Base-by-base conservation (phyloP, 768 basidiomycete species). In the Lactarius quietus region DNA sequence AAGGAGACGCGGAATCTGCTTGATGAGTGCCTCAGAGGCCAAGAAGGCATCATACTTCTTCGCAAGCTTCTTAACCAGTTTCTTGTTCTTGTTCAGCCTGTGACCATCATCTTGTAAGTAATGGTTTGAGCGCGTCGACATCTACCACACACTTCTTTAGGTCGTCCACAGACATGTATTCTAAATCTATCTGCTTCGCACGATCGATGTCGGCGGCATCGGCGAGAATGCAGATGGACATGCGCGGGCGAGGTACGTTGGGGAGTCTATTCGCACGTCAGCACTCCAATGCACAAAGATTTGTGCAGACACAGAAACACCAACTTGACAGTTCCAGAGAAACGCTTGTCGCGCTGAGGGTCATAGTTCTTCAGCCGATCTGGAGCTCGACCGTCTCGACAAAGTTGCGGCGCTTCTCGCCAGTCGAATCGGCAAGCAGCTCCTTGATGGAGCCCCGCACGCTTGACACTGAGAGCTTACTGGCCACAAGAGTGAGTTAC, bases 1-100 rank as follows among this genome's bases (percentile, higher is more conserved):
- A 68, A 99, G 88, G 60, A 98, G 87, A 95, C 97, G 96, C 71
- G 97, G 97, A 67, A 99, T 98, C 82, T 98, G 96, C 85, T 97
- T 98, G 85, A 99, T 98, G 71, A 99, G 85, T 67, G 93, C 81
- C 78, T 99, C 97, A 64, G 97, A 98, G 39, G 96, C 86, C 70
- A 99, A 82, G 89, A 99, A 99, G 65, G 96, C 95, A 73, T 99
- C 95, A 82, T 98, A 95, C 78, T 98, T 98, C 85, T 98, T 98
- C 71, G 96, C 96, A 72, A 98, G 92, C 83, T 97, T 97, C 86
- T 98, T 99, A 75, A 98, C 97, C 68, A 99, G 92, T 82, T 99
- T 99, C 85, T 99, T 98, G 87, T 98, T 99, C 83, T 97, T 96
- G 89, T 96, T 97, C 70, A 98, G 86, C 80, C 92, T 93, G 55